These are phyloP conservation scores for Hanseniaspora gamundiae DNA, from an alignment of 1,139 yeast genomes.

Conservation along the genomic window DNA sequence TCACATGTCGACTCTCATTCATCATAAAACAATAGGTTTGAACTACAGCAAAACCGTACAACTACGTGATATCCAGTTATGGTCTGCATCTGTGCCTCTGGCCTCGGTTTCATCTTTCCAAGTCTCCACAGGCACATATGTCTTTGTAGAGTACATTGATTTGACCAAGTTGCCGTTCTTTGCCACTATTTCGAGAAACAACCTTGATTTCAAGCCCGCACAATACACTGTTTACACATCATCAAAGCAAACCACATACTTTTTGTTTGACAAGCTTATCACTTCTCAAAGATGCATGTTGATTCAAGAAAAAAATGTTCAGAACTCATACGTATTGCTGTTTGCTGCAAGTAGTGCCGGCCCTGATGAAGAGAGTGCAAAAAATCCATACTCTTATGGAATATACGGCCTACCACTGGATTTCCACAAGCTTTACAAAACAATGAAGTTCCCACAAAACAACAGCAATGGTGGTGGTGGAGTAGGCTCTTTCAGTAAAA, in stretches of 20 bases:
- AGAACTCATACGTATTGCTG: conserved; percentile 2
- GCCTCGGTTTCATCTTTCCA: not conserved
- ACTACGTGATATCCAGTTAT: conserved; percentile 19
- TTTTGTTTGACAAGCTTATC: conserved; percentile 6
- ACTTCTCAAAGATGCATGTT: conserved; percentile 7
- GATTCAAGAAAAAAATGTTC: not conserved
- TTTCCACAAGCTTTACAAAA: not conserved
- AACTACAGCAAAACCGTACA: not conserved
- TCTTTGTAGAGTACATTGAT: conserved; percentile 18
- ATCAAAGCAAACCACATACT: conserved; percentile 5
- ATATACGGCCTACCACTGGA: not conserved
- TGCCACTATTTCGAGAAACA: not conserved
- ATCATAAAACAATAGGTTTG: not conserved
- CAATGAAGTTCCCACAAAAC: not conserved
- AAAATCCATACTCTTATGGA: not conserved
- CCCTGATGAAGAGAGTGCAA: not conserved
- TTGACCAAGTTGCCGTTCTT: conserved; percentile 19
- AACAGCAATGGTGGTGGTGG: not conserved
- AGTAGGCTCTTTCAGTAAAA: conserved; percentile 6
- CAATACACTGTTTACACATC: conserved; percentile 2
- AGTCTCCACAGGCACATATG: conserved; percentile 9
- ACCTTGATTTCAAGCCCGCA: not conserved
- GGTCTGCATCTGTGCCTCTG: conserved; percentile 9
- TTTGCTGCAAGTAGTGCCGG: not conserved
- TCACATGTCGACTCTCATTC: not conserved